Evolutionary conservation across 2,329 filamentous ascomycete species (phyloP).

Genomic region (Neospermospora avenae): DNA sequence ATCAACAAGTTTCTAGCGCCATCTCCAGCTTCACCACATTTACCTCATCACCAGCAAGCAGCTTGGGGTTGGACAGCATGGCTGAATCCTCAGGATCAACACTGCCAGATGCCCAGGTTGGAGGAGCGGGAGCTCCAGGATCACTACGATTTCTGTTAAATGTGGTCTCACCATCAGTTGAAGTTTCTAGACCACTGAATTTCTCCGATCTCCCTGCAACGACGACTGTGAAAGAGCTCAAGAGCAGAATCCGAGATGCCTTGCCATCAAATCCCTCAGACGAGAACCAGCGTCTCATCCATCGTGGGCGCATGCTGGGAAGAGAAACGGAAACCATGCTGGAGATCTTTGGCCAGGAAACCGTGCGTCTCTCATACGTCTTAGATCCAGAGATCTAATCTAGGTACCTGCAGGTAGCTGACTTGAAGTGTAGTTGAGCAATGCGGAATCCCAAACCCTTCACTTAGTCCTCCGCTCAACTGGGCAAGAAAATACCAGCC

Average conservation of each 20-base stretch:
- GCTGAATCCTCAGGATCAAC: constrained; percentile 18
- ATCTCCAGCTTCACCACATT: background rate
- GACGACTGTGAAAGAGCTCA: constrained; percentile 55
- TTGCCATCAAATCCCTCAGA: constrained; percentile 49
- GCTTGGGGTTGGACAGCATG: constrained; percentile 24
- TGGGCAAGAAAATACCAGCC: constrained; percentile 15
- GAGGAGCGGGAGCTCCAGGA: constrained; percentile 23
- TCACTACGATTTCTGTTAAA: constrained; percentile 49
- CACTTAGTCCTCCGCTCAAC: constrained; percentile 50
- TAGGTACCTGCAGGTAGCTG: constrained; percentile 12
- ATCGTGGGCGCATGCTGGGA: constrained; percentile 54
- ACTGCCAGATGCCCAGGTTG: constrained; percentile 17
- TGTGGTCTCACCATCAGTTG: constrained; percentile 56
- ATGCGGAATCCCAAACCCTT: constrained; percentile 48
- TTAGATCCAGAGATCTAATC: background rate
- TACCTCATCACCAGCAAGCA: background rate
- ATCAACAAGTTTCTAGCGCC: background rate
- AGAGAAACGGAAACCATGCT: constrained; percentile 54
- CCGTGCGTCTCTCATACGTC: constrained; percentile 26
- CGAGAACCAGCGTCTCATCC: constrained; percentile 57
- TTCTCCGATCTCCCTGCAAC: constrained; percentile 47
- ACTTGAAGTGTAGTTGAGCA: constrained; percentile 38
- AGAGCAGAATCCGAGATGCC: constrained; percentile 53
- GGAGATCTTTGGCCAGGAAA: constrained; percentile 54
- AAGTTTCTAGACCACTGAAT: constrained; percentile 48